phyloP scores from a whole-genome alignment of 805 yeast genomes.

The Starmera caribaea region DNA sequence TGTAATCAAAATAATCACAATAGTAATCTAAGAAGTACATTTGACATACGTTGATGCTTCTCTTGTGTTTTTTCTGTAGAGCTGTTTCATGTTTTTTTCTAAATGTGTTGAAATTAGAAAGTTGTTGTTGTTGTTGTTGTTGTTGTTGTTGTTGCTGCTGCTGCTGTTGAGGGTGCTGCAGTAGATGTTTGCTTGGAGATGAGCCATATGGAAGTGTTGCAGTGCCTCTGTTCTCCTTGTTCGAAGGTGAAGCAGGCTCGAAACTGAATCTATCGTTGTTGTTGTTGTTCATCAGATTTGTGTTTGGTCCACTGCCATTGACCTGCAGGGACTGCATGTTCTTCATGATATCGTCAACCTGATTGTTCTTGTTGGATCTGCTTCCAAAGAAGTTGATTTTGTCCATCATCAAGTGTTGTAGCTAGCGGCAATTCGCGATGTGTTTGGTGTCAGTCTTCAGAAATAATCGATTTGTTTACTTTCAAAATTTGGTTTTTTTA shows the following conservation, averaged over 20 bases:
- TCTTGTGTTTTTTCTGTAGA: slow-evolving; percentile 45
- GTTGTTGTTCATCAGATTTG: slow-evolving; percentile 2
- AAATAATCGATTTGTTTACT: too few species aligned
- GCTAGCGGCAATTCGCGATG: too few species aligned
- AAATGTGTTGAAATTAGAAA: slow-evolving; percentile 5
- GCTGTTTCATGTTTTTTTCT: neutral
- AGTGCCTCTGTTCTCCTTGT: slow-evolving; percentile 27
- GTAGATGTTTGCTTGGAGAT: slow-evolving; percentile 8
- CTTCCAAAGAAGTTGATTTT: slow-evolving; percentile 14
- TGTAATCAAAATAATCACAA: slow-evolving; percentile 91
- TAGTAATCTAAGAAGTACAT: slow-evolving; percentile 91
- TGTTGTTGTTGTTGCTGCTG: neutral
- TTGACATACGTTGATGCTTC: slow-evolving; percentile 86
- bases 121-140: neutral
- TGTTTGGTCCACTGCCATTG: neutral
- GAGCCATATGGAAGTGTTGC: slow-evolving; percentile 9
- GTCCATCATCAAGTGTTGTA: slow-evolving; percentile 11
- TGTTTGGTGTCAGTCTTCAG: too few species aligned
- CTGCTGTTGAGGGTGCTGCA: neutral
- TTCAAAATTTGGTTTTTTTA: too few species aligned
- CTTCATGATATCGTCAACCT: slow-evolving; percentile 17
- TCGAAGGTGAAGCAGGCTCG: slow-evolving; percentile 27
- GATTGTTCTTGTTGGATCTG: slow-evolving; percentile 9
- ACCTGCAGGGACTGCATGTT: slow-evolving; percentile 19
- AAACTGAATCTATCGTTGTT: slow-evolving; percentile 16